Conservation (phyloP, 2,329 filamentous ascomycete genomes). For the Ophidiomyces ophidiicola region DNA sequence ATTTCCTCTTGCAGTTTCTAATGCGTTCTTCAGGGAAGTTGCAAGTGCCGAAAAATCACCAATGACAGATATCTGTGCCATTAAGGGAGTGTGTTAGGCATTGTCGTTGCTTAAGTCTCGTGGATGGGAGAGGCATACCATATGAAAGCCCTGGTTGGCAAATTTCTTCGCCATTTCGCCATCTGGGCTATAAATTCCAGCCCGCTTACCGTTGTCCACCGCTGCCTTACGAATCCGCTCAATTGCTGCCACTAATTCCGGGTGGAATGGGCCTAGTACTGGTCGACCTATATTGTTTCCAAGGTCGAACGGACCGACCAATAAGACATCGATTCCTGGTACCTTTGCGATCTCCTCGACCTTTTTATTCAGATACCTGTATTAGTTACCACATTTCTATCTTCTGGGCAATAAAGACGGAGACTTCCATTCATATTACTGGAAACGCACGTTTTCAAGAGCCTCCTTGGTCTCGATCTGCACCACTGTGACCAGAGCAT, state of each 20-base stretch:
- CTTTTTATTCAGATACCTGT: slow-evolving; percentile 16
- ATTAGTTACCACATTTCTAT: slow-evolving; percentile 1
- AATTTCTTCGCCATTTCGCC: slow-evolving; percentile 42
- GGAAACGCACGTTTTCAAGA: slow-evolving; percentile 24
- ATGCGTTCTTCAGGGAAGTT: slow-evolving; percentile 27
- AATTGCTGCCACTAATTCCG: slow-evolving; percentile 42
- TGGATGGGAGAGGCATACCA: slow-evolving; percentile 33
- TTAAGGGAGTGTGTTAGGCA: neutral
- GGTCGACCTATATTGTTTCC: slow-evolving; percentile 48
- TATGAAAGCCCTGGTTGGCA: slow-evolving; percentile 44
- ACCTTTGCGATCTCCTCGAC: slow-evolving; percentile 42
- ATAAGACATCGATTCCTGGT: slow-evolving; percentile 41
- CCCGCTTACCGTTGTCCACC: slow-evolving; percentile 41
- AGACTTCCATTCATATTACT: neutral
- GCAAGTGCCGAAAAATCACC: slow-evolving; percentile 38
- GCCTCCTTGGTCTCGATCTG: slow-evolving; percentile 34
- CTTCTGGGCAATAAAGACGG: neutral
- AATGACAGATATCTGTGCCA: slow-evolving; percentile 28
- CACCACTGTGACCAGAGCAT: slow-evolving; percentile 39
- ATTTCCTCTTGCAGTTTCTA: slow-evolving; percentile 26
- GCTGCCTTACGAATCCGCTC: slow-evolving; percentile 41
- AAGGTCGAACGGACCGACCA: slow-evolving; percentile 45
- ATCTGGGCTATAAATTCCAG: slow-evolving; percentile 43
- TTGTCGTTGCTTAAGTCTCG: too few relatives aligned
- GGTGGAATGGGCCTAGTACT: slow-evolving; percentile 35